Evolutionary conservation across 805 yeast species (phyloP), one percentile per base, ranked within the genome.

Genomic region (Wickerhamiella sorbophila): DNA sequence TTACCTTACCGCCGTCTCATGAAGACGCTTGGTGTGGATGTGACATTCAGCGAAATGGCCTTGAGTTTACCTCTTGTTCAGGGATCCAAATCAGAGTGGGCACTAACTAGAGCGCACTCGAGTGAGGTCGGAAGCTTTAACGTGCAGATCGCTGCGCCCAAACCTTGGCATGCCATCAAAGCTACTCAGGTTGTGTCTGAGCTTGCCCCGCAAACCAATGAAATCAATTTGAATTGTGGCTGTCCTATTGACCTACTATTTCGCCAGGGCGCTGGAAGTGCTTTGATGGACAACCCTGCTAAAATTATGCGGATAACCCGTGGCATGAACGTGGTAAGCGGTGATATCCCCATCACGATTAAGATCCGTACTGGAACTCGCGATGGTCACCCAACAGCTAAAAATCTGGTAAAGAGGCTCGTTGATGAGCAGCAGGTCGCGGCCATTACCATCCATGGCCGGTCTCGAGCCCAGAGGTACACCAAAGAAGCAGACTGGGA

Each of bases 61-160:
- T 67, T 91, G 31, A 66, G 82, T 2, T 64, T 83, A 40, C 96
- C 97, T 1, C 64, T 91, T 41, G 64, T 91, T 20, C 94, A 84
- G 58, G 98, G 96, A 22, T 72, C 79, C 15, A 85, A 85, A 57
- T 75, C 94, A 2, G 99, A 91, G 60, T 91, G 99, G 99, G 99
- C 99, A 0, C 67, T 91, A 37, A 85, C 95, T 17, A 82, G 87
- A 54, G 91, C 94, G 4, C 96, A 91, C 58, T 58, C 63, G 17
- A 63, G 75, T 2, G 98, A 91, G 58, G 68, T 70, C 42, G 94
- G 88, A 4, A 91, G 91, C 0, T 91, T 79, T 61, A 98, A 95
- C 40, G 83, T 86, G 15, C 98, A 91, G 64, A 74, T 91, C 33
- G 96, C 97, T 3, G 74, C 94, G 18, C 66, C 86, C 14, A 87